These are phyloP conservation scores for Botrytis deweyae DNA, from an alignment of 2,329 filamentous ascomycete species.

Conservation along the genomic window DNA sequence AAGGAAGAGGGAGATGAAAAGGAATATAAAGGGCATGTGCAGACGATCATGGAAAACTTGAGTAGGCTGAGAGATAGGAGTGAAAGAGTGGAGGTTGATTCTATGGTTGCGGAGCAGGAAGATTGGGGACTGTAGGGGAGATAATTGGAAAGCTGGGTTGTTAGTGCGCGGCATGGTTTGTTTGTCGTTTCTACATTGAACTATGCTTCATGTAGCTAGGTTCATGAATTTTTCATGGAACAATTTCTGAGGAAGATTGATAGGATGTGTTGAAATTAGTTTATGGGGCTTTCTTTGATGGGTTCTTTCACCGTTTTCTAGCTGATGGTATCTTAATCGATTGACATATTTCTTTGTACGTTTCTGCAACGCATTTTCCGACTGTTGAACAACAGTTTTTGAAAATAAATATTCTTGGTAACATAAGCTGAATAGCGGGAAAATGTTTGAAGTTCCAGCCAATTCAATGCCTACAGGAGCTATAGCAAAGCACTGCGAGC, in stretches of 20 bases:
- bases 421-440: not conserved
- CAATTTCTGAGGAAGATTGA: not conserved
- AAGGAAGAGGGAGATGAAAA: not conserved
- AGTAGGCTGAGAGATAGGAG: not conserved
- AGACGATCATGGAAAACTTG: not conserved
- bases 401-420: not conserved
- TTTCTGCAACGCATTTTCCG: not conserved
- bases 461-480: not conserved
- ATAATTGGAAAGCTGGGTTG: not conserved
- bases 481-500: not conserved
- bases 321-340: not conserved
- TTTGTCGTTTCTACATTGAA: not conserved
- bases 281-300: not conserved
- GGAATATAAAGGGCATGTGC: not conserved
- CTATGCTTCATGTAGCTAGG: not conserved
- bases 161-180: not conserved
- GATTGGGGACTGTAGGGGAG: not conserved
- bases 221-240: not conserved
- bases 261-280: no score
- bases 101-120: not conserved
- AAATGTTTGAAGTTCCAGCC: fast-evolving
- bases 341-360: not conserved
- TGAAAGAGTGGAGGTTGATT: not conserved
- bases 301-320: not conserved
- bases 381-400: not conserved